Evolutionary conservation across 225 moss, liverwort and hornwort species (phyloP).

Genomic region (Antitrichia curtipendula): DNA sequence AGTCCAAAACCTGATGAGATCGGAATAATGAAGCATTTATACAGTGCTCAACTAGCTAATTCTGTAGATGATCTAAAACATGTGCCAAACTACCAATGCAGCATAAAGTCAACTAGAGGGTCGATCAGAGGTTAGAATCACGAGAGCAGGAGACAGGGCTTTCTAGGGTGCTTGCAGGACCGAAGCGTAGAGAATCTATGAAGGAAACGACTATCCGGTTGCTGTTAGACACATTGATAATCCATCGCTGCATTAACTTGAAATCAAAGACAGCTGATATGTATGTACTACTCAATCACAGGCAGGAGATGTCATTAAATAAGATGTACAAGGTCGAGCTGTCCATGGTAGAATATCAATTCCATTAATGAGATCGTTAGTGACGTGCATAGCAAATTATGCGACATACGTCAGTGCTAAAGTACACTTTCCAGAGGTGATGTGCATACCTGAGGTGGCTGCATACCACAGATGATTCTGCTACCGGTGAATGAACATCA

Average conservation of each 20-base stretch:
- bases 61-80: not conserved
- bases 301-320: not conserved
- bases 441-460: not conserved
- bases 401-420: not conserved
- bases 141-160: not conserved
- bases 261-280: not conserved
- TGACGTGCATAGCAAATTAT: not conserved
- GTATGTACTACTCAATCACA: not conserved
- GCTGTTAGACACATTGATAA: not conserved
- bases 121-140: not conserved
- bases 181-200: not conserved
- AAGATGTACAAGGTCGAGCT: not conserved
- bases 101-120: not conserved
- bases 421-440: constrained; percentile 15
- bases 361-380: not conserved
- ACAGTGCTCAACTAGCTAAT: not conserved
- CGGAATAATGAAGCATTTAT: not conserved
- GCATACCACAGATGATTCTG: constrained; percentile 6
- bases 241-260: not conserved
- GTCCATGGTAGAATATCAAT: not conserved
- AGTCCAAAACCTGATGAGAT: not conserved
- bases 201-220: not conserved
- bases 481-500: constrained; percentile 5
- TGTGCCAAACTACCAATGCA: not conserved
- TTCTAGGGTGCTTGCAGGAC: not conserved